Evolutionary conservation across 2,329 filamentous ascomycete species (phyloP).

Genomic region (Cladosporium sp.): DNA sequence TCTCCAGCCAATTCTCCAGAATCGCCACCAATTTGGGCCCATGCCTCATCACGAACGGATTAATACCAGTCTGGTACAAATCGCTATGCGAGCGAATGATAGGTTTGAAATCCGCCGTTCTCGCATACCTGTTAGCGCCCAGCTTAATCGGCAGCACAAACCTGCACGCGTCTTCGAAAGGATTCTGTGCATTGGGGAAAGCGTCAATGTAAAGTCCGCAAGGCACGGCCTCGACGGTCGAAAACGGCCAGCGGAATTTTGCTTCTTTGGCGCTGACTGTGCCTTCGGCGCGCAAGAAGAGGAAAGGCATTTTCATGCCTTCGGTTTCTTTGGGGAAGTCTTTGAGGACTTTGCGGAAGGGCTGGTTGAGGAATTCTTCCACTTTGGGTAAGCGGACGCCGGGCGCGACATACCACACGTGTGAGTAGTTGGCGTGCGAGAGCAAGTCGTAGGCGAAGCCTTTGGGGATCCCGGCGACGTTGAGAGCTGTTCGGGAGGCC

Average conservation of each 20-base stretch:
- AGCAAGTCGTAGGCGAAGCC: conserved; percentile 32
- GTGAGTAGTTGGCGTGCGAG: conserved; percentile 25
- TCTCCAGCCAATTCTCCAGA: conserved; percentile 30
- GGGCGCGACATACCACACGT: conserved; percentile 31
- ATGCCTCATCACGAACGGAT: conserved; percentile 32
- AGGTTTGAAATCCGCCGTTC: conserved; percentile 28
- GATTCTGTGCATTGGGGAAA: conserved; percentile 30
- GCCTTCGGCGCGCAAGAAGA: conserved; percentile 31
- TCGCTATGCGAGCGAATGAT: conserved; percentile 29
- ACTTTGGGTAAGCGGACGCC: conserved; percentile 31
- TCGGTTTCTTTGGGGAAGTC: conserved; percentile 28
- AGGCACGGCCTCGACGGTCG: conserved; percentile 29
- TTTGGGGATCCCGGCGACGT: conserved; percentile 26
- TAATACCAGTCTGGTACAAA: conserved; percentile 31
- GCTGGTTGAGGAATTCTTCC: conserved; percentile 32
- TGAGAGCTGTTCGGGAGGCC: conserved; percentile 26
- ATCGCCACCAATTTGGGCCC: conserved; percentile 30
- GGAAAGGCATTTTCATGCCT: conserved; percentile 32
- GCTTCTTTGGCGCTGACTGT: conserved; percentile 29
- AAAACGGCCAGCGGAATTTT: conserved; percentile 32
- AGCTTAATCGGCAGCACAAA: conserved; percentile 30
- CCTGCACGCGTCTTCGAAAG: conserved; percentile 32
- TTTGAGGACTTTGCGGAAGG: conserved; percentile 27
- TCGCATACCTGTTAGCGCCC: conserved; percentile 27
- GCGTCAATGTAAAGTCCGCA: conserved; percentile 33